Evolutionary conservation across 75 land plant species (phyloP), one percentile per base, ranked within the genome.

Genomic region (Pinus taeda): DNA sequence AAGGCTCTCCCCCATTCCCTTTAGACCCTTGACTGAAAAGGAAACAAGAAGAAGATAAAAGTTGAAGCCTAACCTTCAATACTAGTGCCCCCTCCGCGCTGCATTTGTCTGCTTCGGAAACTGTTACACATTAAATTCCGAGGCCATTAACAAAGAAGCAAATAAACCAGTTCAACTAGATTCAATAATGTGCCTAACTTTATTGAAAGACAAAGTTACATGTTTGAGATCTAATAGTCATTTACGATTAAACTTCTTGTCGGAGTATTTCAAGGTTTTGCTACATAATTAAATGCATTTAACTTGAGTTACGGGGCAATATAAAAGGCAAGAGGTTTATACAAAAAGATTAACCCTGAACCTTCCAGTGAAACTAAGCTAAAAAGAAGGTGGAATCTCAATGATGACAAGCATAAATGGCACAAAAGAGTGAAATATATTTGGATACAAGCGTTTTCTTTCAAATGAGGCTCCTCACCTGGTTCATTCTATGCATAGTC

Each of bases 21-120:
- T 42, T 42, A 21, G 24, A 42, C 18, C 8, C 15, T 42, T 42
- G 22, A 69, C 22, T 20, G 49, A 39, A 69, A 18, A 69, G 12
- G 21, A 20, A 29, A 33, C 7, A 39, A 17, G 8, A 20, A 69
- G 20, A 39, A 69, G 42, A 69, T 20, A 69, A 42, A 69, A 42
- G 53, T 42, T 69, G 72, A 69, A n/a, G 72, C 21, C 22, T 17
- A 20, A 69, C 72, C 72, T 69, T n/a, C 49, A 69, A 45, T 42
- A 42, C 4, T 39, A 42, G 9, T 39, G 72, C 22, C 72, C 42
- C 55, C 72, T 69, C 72, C 4, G 39, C 42, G 11, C 3, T 69
- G 53, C 72, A 69, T 39, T 15, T 69, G 24, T 69, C 72, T 7
- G 72, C 17, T 69, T 69, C 72, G n/a, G 72, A 69, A 20, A 69